Evolutionary conservation across 73 alveolate species (phyloP), one percentile per base, ranked within the genome.

Genomic region (Blepharisma stoltei): DNA sequence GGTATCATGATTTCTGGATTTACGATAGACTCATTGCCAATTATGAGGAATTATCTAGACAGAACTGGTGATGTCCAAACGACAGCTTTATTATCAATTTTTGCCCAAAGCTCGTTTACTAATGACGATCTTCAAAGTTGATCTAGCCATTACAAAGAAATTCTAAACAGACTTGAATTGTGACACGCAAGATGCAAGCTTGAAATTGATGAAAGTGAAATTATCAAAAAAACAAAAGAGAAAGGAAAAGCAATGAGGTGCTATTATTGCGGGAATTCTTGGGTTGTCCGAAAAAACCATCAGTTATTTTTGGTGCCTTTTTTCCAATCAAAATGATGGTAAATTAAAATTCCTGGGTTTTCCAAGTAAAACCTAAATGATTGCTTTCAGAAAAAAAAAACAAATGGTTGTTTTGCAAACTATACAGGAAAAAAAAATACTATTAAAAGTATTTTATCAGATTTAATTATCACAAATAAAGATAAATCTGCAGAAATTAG

Each of bases 61-160:
- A 60, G 73, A 38, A 60, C 73, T 60, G 14, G 46, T 18, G 73
- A 60, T 25, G 46, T 60, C 18, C 73, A 60, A 25, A 60, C 73
- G 2, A 9, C 46, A 20, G 73, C 49, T 8, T 14, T 60, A 18
- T n/a, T 60, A 20, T 18, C 48, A 18, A 11, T 60, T 20, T 60
- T 60, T 5, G 73, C 73, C 45, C 45, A 18, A 25, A n/a, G 23
- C 46, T 14, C 23, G 3, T 14, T 18, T 20, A 60, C n/a, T n/a
- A 14, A n/a, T 14, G 73, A 60, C 11, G 46, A 14, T 20, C 45
- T 60, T 14, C 46, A 60, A 20, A 25, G 46, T 14, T 60, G 14
- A 20, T n/a, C 23, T 2, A 25, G 48, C 18, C n/a, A 38, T n/a
- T 60, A 60, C 23, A 60, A 60, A 60, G 23, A 38, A 14, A n/a